Evolutionary conservation across 768 basidiomycete genomes (phyloP).

Genomic region (Russula foetens): DNA sequence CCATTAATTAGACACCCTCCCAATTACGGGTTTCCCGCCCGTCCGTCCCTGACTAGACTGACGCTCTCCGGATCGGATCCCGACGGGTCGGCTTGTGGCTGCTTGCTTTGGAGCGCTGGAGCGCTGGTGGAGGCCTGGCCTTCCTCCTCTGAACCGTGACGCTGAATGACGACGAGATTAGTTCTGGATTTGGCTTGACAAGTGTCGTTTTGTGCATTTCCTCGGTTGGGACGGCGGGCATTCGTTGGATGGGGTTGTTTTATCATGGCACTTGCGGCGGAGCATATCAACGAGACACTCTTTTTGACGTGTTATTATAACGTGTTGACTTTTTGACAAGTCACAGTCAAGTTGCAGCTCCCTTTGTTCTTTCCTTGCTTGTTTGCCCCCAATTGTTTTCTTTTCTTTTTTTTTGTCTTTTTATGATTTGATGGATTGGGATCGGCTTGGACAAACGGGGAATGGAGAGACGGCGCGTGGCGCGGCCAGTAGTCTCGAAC

Average conservation of each 20-base stretch:
- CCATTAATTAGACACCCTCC: background rate
- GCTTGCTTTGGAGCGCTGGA: too few relatives aligned
- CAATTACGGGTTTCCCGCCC: background rate
- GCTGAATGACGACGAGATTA: too few relatives aligned
- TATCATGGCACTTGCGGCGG: background rate
- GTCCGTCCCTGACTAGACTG: background rate
- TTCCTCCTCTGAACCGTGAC: too few relatives aligned
- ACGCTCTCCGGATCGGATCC: background rate
- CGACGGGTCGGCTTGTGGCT: background rate
- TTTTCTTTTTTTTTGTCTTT: background rate
- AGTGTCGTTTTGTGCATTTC: constrained; percentile 2
- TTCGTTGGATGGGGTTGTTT: too few relatives aligned
- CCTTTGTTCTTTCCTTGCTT: constrained; percentile 1
- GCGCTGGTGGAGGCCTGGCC: too few relatives aligned
- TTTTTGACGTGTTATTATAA: constrained; percentile 2
- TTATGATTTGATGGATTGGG: background rate
- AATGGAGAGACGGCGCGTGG: background rate
- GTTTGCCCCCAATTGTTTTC: background rate
- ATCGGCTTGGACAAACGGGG: constrained; percentile 10
- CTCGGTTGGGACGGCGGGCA: background rate
- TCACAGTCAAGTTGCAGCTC: background rate
- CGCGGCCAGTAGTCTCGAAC: background rate
- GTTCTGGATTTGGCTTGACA: constrained; percentile 8
- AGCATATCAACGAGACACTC: background rate
- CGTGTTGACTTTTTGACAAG: background rate